These are phyloP conservation scores for Aegilops speltoides DNA, from an alignment of 176 grass and related monocot species.

Conservation along the genomic window DNA sequence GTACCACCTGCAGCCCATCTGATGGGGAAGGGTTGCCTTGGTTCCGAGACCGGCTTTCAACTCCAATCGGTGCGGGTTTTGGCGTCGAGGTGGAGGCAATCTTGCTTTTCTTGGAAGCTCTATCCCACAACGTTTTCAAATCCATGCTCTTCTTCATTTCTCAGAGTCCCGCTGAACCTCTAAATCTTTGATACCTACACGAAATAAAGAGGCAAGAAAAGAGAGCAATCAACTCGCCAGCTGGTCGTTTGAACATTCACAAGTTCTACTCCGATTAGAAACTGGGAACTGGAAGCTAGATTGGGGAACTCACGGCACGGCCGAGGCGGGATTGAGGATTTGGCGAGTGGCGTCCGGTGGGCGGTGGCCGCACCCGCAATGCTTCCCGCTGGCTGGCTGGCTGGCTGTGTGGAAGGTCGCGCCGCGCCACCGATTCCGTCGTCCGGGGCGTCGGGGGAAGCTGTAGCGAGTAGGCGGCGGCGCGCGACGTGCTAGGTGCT, in stretches of 20 bases:
- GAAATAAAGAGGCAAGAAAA: background rate
- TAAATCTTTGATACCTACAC: background rate
- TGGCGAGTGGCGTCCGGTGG: background rate
- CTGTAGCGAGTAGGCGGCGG: background rate
- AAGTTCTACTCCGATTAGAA: background rate
- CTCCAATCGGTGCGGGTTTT: background rate
- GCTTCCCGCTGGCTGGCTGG: background rate
- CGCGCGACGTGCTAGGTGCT: background rate
- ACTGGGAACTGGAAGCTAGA: background rate
- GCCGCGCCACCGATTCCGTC: background rate
- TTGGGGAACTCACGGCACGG: background rate
- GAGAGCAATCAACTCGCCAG: background rate
- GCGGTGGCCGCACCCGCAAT: background rate
- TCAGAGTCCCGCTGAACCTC: background rate
- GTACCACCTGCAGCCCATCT: background rate
- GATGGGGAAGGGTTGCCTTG: background rate
- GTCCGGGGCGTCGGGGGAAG: background rate
- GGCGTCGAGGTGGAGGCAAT: background rate
- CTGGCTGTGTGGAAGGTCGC: background rate
- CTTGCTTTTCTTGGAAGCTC: background rate
- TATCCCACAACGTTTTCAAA: slow-evolving; percentile 10
- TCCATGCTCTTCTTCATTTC: slow-evolving; percentile 7
- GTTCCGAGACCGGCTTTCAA: background rate
- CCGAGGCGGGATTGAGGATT: background rate
- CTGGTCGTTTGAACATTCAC: background rate